phyloP scores from a whole-genome alignment of 495 filamentous ascomycete species.

The Patellaria atrata region DNA sequence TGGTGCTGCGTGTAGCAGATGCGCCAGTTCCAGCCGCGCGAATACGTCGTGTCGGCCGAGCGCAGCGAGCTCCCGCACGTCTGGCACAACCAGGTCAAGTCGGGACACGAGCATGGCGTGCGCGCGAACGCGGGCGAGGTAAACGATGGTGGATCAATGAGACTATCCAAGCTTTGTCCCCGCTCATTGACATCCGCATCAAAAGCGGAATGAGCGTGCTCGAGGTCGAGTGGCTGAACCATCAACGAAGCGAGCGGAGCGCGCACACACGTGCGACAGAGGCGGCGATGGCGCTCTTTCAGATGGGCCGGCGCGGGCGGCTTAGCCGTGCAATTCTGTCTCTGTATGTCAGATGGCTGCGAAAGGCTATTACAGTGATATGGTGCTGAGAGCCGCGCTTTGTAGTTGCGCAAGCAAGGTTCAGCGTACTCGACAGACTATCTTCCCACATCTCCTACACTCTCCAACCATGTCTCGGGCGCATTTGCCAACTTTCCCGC shows the following conservation, averaged over 20 bases:
- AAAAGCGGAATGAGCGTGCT: too few species aligned
- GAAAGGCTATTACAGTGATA: too few species aligned
- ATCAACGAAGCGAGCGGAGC: conserved; percentile 37
- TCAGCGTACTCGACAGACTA: conserved; percentile 60
- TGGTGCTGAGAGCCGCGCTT: not conserved
- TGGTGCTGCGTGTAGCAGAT: conserved; percentile 68
- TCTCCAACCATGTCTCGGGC: conserved; percentile 73
- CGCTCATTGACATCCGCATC: too few species aligned
- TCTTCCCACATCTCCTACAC: conserved; percentile 60
- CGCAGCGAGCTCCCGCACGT: conserved; percentile 58
- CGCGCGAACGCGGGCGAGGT: conserved; percentile 35
- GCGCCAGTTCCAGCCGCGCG: conserved; percentile 76
- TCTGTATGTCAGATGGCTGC: conserved; percentile 6
- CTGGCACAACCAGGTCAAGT: conserved; percentile 64
- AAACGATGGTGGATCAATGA: conserved; percentile 18
- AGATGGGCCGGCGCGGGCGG: conserved; percentile 46
- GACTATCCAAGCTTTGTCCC: not conserved
- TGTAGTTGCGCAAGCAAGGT: not conserved
- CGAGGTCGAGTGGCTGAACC: not conserved
- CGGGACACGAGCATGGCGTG: conserved; percentile 54
- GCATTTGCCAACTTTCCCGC: conserved; percentile 57
- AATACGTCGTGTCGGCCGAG: conserved; percentile 57
- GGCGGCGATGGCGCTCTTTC: conserved; percentile 56
- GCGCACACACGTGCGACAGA: conserved; percentile 57
- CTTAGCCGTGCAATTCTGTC: conserved; percentile 77